Base-by-base conservation (phyloP, 345 rosid species). In the Eucalyptus sideroxylon region DNA sequence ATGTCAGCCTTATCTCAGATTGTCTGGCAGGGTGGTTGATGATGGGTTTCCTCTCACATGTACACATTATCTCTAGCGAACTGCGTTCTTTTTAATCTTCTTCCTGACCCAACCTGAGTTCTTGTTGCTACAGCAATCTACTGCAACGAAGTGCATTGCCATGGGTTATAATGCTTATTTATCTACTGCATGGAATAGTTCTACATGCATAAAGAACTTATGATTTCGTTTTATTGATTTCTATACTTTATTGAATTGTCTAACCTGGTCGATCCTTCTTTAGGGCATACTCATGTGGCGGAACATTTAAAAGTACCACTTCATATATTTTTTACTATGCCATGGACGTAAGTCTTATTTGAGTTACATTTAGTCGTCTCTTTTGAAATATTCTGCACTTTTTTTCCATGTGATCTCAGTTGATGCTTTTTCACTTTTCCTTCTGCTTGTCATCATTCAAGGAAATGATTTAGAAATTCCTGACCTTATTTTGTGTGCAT, bases 321-420 rank as follows among this genome's bases (percentile, higher is more conserved):
- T 92, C 99, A 98, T 92, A 95, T 98, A 87, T 97, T 98, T 92
- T 98, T 98, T 97, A 98, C 99, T 30, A 98, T 98, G 99, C 99
- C 99, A 87, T 98, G 99, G 99, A 98, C 99, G 99, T 98, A 96
- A 97, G 99, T 97, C 91, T 94, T 93, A 87, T 91, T 89, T 93
- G 92, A 92, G 92, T 94, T 91, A 93, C 92, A 23, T 37, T 77
- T 37, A 77, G 83, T 21, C 13, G 47, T 40, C 93, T n/a, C 91
- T 89, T 87, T 89, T 87, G 89, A 91, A 90, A 87, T 86, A 59
- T 88, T 87, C 89, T 65, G 31, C 80, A 67, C 90, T 89, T 80
- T 60, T 88, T 87, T 60, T 53, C 59, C 87, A 62, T 11, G 49
- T 19, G 90, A 89, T 77, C 86, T 85, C 77, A 88, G 51, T 31